Percentiles rank a stretch among this genome's conserved stretches.
These are phyloP conservation scores for Talaromyces piceae DNA, from an alignment of 2,329 filamentous ascomycete genomes.

Conservation along the genomic window DNA sequence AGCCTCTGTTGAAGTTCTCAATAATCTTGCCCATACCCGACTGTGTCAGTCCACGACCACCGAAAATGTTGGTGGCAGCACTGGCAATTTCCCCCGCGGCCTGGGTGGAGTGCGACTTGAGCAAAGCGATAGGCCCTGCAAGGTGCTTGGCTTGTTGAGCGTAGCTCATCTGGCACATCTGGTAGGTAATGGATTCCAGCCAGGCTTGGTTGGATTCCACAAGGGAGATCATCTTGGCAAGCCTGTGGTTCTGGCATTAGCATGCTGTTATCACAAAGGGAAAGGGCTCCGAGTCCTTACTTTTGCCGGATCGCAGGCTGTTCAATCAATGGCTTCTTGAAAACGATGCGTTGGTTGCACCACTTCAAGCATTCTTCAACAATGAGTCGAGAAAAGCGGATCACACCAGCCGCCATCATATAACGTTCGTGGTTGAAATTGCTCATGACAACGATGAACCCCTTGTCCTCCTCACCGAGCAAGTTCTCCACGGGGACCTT, in stretches of 20 bases:
- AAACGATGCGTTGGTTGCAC: conserved; percentile 79
- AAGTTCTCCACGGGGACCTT: conserved; percentile 74
- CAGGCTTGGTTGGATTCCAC: conserved; percentile 77
- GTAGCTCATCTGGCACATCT: conserved; percentile 83
- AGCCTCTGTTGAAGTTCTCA: conserved; percentile 76
- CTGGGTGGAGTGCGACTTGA: conserved; percentile 72
- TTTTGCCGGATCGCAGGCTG: conserved; percentile 78
- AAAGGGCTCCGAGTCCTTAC: conserved; percentile 33
- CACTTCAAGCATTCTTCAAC: conserved; percentile 83
- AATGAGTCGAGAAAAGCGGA: conserved; percentile 59
- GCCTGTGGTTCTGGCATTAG: conserved; percentile 33
- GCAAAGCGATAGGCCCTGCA: conserved; percentile 71
- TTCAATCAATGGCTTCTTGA: conserved; percentile 72
- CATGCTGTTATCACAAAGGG: conserved; percentile 3
- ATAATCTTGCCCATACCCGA: conserved; percentile 74
- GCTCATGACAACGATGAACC: conserved; percentile 73
- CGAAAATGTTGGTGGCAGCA: conserved; percentile 78
- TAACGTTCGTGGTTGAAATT: conserved; percentile 88
- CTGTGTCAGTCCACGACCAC: conserved; percentile 71
- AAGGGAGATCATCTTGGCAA: conserved; percentile 80
- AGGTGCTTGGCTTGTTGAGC: conserved; percentile 65
- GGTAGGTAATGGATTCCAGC: conserved; percentile 77
- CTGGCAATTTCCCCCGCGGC: conserved; percentile 77
- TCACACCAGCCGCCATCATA: conserved; percentile 62
- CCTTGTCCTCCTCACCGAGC: conserved; percentile 75